phyloP scores from a whole-genome alignment of 768 basidiomycete species.

The Lentinula lateritia region DNA sequence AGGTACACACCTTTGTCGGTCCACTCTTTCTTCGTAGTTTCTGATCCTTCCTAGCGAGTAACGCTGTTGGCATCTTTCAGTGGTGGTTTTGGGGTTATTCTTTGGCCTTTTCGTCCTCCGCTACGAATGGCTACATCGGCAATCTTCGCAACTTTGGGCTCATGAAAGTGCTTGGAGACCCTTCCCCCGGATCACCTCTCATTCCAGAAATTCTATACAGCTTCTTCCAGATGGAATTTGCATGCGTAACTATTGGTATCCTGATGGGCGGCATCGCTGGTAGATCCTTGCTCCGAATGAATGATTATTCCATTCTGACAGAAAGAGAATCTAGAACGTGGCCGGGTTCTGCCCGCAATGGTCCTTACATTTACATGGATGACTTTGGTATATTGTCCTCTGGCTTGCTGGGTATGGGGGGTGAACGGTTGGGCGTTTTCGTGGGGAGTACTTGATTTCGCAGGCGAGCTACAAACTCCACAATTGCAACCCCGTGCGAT shows the following conservation, averaged over 20 bases:
- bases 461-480: slow-evolving; percentile 40
- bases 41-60: slow-evolving; percentile 42
- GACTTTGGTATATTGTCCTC: slow-evolving; percentile 82
- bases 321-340: slow-evolving; percentile 47
- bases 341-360: slow-evolving; percentile 76
- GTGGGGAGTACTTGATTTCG: slow-evolving; percentile 85
- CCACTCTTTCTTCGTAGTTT: background rate
- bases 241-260: slow-evolving; percentile 74
- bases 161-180: slow-evolving; percentile 59
- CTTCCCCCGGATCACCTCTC: slow-evolving; percentile 74
- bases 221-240: slow-evolving; percentile 87
- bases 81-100: slow-evolving; percentile 69
- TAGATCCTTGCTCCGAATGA: background rate
- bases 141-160: slow-evolving; percentile 79
- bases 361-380: slow-evolving; percentile 80
- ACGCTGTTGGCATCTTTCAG: slow-evolving; percentile 72
- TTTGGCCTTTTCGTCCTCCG: slow-evolving; percentile 15
- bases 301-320: background rate
- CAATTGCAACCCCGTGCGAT: background rate
- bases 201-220: slow-evolving; percentile 81
- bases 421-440: slow-evolving; percentile 78
- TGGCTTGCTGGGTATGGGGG: slow-evolving; percentile 85
- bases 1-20: slow-evolving; percentile 36
- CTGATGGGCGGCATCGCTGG: slow-evolving; percentile 70
- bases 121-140: slow-evolving; percentile 72